These are phyloP conservation scores for Lanmaoa pseudosensibilis DNA, from an alignment of 768 basidiomycete species.

Conservation along the genomic window DNA sequence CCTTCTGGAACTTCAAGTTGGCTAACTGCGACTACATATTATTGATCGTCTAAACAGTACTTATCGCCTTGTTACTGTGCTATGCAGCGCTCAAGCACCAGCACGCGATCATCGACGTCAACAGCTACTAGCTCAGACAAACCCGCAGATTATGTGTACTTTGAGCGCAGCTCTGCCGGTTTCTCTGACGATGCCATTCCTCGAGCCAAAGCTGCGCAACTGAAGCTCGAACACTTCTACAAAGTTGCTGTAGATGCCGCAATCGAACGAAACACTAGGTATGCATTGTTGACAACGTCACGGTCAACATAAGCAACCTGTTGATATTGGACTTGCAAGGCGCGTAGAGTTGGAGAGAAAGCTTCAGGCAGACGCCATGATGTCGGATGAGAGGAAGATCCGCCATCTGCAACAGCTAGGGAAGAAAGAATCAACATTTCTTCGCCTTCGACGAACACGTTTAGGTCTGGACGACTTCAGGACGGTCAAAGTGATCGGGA, in stretches of 20 bases:
- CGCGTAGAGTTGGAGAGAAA: constrained; percentile 86
- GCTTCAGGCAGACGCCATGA: constrained; percentile 64
- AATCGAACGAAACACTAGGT: constrained; percentile 92
- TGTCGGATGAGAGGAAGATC: constrained; percentile 83
- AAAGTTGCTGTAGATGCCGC: constrained; percentile 96
- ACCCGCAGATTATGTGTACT: constrained; percentile 82
- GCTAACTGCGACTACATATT: neutral
- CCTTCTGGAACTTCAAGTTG: neutral
- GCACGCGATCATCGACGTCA: constrained; percentile 28
- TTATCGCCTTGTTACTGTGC: neutral
- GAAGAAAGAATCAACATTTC: constrained; percentile 84
- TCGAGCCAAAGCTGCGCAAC: constrained; percentile 85
- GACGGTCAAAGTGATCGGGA: constrained; percentile 98
- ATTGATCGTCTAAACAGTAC: neutral
- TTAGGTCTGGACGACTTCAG: constrained; percentile 90
- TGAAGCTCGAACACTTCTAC: constrained; percentile 96
- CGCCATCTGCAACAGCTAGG: constrained; percentile 82
- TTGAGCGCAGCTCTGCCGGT: constrained; percentile 73
- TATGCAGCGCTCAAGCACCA: constrained; percentile 35
- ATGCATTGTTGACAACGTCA: constrained; percentile 11
- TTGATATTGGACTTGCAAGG: constrained; percentile 40
- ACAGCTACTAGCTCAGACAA: constrained; percentile 33
- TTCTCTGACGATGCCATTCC: constrained; percentile 83
- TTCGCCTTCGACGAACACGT: constrained; percentile 85
- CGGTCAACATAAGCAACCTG: neutral